Evolutionary conservation across 163 green algal genomes (phyloP).

Genomic region (Scenedesmus sp.): DNA sequence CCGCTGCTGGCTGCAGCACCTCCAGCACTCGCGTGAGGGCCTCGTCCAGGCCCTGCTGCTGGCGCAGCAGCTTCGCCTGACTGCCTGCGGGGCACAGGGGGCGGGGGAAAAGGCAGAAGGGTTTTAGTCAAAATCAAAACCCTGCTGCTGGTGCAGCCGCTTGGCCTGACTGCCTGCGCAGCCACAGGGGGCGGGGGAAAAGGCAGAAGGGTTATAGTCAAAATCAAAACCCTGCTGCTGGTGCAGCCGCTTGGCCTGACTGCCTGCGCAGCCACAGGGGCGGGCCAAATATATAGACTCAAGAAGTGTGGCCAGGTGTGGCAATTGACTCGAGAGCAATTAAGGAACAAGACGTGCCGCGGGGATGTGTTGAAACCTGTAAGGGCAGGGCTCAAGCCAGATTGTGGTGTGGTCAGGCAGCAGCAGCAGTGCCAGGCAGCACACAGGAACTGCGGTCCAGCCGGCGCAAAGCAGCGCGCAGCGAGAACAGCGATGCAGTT

Average conservation of each 20-base stretch:
- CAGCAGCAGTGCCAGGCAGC: too few species aligned
- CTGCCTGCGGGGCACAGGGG: neutral
- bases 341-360: too few species aligned
- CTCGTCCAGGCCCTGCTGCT: slow-evolving; percentile 49
- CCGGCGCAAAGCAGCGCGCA: too few species aligned
- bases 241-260: slow-evolving; percentile 37
- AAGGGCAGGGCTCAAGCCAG: too few species aligned
- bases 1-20: slow-evolving; percentile 53
- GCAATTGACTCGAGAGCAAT: too few species aligned
- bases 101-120: slow-evolving; percentile 43
- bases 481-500: too few species aligned
- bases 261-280: slow-evolving; percentile 46
- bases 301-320: too few species aligned
- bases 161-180: slow-evolving; percentile 42
- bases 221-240: slow-evolving; percentile 49
- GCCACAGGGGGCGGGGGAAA: too few species aligned
- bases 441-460: too few species aligned
- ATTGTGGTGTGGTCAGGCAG: too few species aligned
- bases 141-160: slow-evolving; percentile 41
- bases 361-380: too few species aligned
- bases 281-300: too few species aligned
- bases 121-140: slow-evolving; percentile 34
- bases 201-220: slow-evolving; percentile 40
- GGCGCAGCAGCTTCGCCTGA: slow-evolving; percentile 45
- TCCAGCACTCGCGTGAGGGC: slow-evolving; percentile 56